A percentile compares a stretch with the other conserved stretches of the same genome.
Conservation (phyloP, 2,329 filamentous ascomycete species). For the Zalaria sp. region DNA sequence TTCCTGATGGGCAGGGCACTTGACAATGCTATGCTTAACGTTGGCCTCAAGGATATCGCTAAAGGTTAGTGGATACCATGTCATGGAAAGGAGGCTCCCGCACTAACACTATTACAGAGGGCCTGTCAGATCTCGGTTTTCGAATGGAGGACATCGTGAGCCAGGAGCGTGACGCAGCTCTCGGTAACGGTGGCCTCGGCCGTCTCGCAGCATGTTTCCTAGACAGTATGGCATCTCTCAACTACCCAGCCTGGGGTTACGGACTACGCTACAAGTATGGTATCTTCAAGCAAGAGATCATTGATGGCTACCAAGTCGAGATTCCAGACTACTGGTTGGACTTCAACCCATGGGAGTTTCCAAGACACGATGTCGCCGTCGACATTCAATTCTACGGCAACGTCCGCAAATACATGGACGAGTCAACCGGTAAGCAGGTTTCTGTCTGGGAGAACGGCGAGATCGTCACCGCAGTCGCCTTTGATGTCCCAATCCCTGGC, state of each 20-base stretch:
- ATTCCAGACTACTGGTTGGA: slow-evolving; percentile 98
- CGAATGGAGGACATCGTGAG: slow-evolving; percentile 89
- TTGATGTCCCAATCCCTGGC: slow-evolving; percentile 76
- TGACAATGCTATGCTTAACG: slow-evolving; percentile 97
- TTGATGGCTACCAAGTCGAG: slow-evolving; percentile 95
- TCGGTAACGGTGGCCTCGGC: slow-evolving; percentile 91
- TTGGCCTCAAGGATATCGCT: slow-evolving; percentile 74
- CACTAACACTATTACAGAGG: slow-evolving; percentile 40
- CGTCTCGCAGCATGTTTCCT: slow-evolving; percentile 93
- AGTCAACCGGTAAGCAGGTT: slow-evolving; percentile 55
- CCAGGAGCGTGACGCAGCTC: slow-evolving; percentile 89
- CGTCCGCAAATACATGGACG: slow-evolving; percentile 61
- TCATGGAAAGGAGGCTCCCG: slow-evolving; percentile 3
- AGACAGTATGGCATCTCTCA: slow-evolving; percentile 85
- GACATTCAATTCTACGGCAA: slow-evolving; percentile 94
- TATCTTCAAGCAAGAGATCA: slow-evolving; percentile 99
- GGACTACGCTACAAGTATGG: slow-evolving; percentile 82
- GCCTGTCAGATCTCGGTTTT: slow-evolving; percentile 81
- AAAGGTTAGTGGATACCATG: slow-evolving; percentile 43
- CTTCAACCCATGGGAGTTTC: slow-evolving; percentile 99
- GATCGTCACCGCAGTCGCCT: slow-evolving; percentile 80
- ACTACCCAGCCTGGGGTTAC: slow-evolving; percentile 96
- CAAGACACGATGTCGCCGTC: slow-evolving; percentile 85
- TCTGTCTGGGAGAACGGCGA: slow-evolving; percentile 86
- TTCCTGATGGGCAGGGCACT: slow-evolving; percentile 94